Percentiles rank a stretch among this genome's conserved stretches.
Conservation (phyloP, 2,329 filamentous ascomycete species). For the Aaosphaeria arxii region DNA sequence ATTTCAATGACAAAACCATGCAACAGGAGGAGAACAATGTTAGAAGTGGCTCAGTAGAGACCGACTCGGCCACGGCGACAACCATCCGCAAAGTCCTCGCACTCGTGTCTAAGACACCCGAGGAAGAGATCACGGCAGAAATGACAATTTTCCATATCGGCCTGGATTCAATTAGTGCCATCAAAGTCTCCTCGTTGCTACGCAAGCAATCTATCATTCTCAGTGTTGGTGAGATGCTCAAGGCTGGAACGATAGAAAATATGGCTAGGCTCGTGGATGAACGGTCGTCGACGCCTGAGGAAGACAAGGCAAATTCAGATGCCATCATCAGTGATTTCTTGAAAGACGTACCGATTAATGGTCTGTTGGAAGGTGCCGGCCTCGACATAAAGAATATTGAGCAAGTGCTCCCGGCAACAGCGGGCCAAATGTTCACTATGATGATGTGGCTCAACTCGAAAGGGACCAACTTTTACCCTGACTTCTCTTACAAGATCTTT, state of each 20-base stretch:
- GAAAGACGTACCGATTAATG: conserved; percentile 35
- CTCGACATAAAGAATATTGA: conserved; percentile 52
- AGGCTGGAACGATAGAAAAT: conserved; percentile 59
- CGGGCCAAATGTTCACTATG: conserved; percentile 80
- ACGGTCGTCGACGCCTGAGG: neutral
- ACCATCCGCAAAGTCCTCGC: conserved; percentile 49
- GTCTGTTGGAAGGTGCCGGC: conserved; percentile 40
- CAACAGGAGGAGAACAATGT: conserved; percentile 3
- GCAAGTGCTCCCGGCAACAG: conserved; percentile 63
- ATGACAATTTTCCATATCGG: conserved; percentile 79
- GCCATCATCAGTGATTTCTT: conserved; percentile 22
- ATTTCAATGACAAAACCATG: conserved; percentile 27
- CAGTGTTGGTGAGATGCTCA: conserved; percentile 69
- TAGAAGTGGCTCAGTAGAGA: neutral
- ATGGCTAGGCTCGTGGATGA: conserved; percentile 52
- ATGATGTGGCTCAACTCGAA: conserved; percentile 68
- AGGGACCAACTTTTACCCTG: conserved; percentile 69
- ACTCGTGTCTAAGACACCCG: conserved; percentile 59
- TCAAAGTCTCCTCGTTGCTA: conserved; percentile 74
- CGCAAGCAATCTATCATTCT: conserved; percentile 61
- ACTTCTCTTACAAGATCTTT: conserved; percentile 61
- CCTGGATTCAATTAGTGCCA: conserved; percentile 87
- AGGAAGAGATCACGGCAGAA: conserved; percentile 55
- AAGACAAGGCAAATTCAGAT: conserved; percentile 1
- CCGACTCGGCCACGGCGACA: conserved; percentile 32